Base-by-base conservation (phyloP, 2,329 filamentous ascomycete species). In the Daldinia eschscholtzii region DNA sequence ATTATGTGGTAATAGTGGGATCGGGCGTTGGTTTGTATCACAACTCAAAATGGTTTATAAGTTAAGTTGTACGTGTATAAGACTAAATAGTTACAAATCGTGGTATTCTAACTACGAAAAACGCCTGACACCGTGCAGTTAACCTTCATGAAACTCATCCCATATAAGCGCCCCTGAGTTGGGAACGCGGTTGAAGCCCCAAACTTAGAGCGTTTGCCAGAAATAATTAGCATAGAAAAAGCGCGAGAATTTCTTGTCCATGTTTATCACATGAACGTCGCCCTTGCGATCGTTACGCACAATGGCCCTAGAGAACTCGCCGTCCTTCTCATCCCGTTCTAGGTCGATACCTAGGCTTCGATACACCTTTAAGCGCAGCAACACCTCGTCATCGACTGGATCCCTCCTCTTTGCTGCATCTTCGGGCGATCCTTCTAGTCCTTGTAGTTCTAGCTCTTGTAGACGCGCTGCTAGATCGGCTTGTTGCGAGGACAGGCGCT, bases 181-280 rank as follows among this genome's bases (percentile, higher is more conserved):
- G 18, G 6, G 39, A 9, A 20, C 28, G 15, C 6, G 0, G 20
- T 9, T 20, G 1, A n/a, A 18, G 23, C 23, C 41, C 12, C 28
- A 4, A 18, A 12, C 37, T 80, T 83, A 97, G 79, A 98, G 85
- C 33, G 90, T 95, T 76, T 93, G 87, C 96, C 96, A 99, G 78
- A 98, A 97, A 79, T 97, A 97, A 76, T 97, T 97, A 23, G 94
- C 93, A 77, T 98, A 97, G 78, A 97, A 98, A 79, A 92, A 95
- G 70, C 91, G 87, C 65, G 93, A 95, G 79, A 97, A 94, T 82
- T 96, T 97, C 75, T 92, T 90, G 76, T 98, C 94, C 79, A 99
- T 90, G 76, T 97, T 97, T 68, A 99, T 91, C 57, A 98, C 93
- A 79, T 97, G 93, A 58, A 98, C 93, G 79, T 98, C 94, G 7